Conservation (phyloP, 148 eudicot genomes). For the Arctostaphylos glauca region DNA sequence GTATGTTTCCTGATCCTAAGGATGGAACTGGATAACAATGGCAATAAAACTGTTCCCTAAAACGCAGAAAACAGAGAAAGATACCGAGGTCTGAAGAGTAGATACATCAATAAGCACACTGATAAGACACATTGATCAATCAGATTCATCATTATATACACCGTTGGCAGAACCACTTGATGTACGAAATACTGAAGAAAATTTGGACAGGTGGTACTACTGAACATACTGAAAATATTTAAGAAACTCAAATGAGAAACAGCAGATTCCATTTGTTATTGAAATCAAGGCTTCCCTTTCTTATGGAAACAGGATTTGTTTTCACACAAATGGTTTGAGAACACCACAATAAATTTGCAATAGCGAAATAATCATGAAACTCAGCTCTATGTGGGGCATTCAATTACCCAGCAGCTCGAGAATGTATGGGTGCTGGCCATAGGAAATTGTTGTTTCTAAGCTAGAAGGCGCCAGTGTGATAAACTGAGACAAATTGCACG, state of each 20-base stretch:
- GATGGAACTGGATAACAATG: neutral
- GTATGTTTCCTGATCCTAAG: neutral
- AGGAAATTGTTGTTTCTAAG: neutral
- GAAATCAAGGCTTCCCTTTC: neutral
- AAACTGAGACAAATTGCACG: neutral
- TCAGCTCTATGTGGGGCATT: neutral
- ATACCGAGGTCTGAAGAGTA: neutral
- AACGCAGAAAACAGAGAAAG: neutral
- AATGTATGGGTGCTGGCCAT: neutral
- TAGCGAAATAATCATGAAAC: neutral
- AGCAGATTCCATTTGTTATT: neutral
- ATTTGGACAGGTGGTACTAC: neutral
- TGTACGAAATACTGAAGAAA: neutral
- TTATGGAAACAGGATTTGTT: neutral
- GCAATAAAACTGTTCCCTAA: neutral
- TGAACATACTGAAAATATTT: neutral
- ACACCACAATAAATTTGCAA: neutral
- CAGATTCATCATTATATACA: neutral
- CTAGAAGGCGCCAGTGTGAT: neutral
- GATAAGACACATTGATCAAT: neutral
- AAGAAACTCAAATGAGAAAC: conserved; percentile 3
- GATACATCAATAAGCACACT: neutral
- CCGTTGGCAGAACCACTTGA: neutral
- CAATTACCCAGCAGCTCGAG: neutral
- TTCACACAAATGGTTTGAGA: neutral